These are phyloP conservation scores for Calonectria leucothoes DNA, from an alignment of 2,329 filamentous ascomycete species.

Conservation along the genomic window DNA sequence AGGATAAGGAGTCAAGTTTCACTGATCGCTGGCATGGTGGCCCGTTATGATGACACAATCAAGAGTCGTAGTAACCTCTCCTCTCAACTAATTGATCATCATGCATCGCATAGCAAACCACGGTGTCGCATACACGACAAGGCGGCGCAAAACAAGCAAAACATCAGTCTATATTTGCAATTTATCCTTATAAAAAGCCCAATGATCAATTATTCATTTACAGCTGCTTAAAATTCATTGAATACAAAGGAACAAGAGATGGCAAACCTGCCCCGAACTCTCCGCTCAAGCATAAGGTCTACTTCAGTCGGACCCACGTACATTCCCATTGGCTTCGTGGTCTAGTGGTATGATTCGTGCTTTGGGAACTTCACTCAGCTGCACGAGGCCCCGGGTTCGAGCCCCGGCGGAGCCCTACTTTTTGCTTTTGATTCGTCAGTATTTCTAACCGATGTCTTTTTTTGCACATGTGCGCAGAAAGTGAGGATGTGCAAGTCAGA, in stretches of 20 bases:
- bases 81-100: not conserved
- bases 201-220: not conserved
- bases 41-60: not conserved
- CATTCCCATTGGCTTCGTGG: slow-evolving; percentile 18
- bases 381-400: slow-evolving; percentile 29
- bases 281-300: not conserved
- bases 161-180: not conserved
- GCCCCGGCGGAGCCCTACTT: slow-evolving; percentile 23
- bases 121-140: not conserved
- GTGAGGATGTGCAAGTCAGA: too few species aligned
- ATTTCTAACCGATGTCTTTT: not conserved
- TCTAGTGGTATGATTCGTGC: slow-evolving; percentile 31
- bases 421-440: not conserved
- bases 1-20: not conserved
- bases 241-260: not conserved
- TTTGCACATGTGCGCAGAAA: not conserved
- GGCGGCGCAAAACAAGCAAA: not conserved
- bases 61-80: not conserved
- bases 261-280: not conserved
- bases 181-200: not conserved
- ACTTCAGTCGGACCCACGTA: not conserved
- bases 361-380: slow-evolving; percentile 20
- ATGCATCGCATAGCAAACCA: not conserved
- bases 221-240: not conserved
- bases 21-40: not conserved